These are phyloP conservation scores for Globisporangium echinulatum DNA, from an alignment of 352 stramenopile species.

Conservation along the genomic window DNA sequence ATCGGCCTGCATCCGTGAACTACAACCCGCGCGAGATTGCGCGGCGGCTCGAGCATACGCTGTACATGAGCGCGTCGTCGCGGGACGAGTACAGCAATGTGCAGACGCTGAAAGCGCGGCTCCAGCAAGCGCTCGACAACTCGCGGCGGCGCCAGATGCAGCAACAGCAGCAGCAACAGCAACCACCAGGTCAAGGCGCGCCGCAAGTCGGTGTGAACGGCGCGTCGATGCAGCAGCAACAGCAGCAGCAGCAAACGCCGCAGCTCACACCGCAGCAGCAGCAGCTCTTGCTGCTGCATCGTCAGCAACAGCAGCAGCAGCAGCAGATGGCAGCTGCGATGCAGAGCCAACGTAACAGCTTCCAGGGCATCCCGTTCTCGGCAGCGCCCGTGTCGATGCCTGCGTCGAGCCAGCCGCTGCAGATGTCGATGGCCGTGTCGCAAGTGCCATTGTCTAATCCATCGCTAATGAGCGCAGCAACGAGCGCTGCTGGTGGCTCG, in stretches of 20 bases:
- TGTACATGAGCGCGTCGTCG: conserved; percentile 83
- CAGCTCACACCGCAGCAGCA: conserved; percentile 38
- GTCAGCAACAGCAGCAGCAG: conserved; percentile 48
- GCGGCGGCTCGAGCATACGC: conserved; percentile 71
- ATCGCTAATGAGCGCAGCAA: conserved; percentile 16
- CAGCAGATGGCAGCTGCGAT: conserved; percentile 66
- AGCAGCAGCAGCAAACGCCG: conserved; percentile 33
- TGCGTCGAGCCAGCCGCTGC: conserved; percentile 35
- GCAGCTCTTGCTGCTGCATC: conserved; percentile 51
- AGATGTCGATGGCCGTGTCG: conserved; percentile 49
- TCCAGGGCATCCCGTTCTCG: conserved; percentile 57
- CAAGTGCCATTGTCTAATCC: conserved; percentile 20
- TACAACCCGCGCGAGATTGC: conserved; percentile 87
- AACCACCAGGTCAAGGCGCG: conserved; percentile 17
- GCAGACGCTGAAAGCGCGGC: conserved; percentile 71
- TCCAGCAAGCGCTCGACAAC: conserved; percentile 84
- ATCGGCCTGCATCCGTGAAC: conserved; percentile 79
- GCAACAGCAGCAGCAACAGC: conserved; percentile 46
- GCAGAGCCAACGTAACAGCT: conserved; percentile 59
- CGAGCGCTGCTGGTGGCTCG: conserved; percentile 12
- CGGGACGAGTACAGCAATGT: conserved; percentile 86
- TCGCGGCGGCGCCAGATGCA: conserved; percentile 70
- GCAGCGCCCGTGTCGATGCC: conserved; percentile 25
- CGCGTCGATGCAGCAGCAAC: conserved; percentile 30
- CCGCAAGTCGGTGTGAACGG: conserved; percentile 7